Evolutionary conservation across 768 basidiomycete species (phyloP), one percentile per base, ranked within the genome.

Genomic region (Russula dissimulans): DNA sequence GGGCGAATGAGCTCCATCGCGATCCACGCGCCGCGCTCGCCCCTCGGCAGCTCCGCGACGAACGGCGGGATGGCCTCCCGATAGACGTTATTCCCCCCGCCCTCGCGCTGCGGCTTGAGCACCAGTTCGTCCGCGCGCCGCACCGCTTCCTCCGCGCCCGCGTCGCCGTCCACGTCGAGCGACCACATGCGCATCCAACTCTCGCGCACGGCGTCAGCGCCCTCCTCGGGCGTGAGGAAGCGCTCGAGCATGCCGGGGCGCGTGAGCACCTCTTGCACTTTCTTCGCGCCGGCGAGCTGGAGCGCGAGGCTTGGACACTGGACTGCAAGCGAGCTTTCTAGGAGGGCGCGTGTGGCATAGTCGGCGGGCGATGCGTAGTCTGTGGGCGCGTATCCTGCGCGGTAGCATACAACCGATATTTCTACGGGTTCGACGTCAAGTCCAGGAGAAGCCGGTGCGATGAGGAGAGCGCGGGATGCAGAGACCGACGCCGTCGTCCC

Each of bases 101-200:
- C 95, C 75, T 99, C 95, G n/a, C 95, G 81, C 71, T 98, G 95
- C 0, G 95, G 95, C 71, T 99, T 99, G 50, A 99, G 79, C 2
- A 98, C 95, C 31, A 93, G 81, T 6, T 77, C 74, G 6, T 73
- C 69, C 0, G 84, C 78, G 14, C 75, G 64, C 10, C 72, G 70
- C 18, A 78, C 75, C 0, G 90, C 89, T 47, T 78, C 75, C 29
- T 68, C 65, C n/a, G 85, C 76, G 1, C 77, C 81, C 12, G 60
- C 54, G 14, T 72, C 70, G 18, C 64, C 66, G 22, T 75, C 71
- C 14, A 67, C 68, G 50, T 80, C 71, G 63, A 99, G 77, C 0
- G 87, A 85, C 86, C 89, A 98, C 82, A 99, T 87, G 1, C 75
- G 83, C 81, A 94, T 87, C 80, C 92, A 97, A 36, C 83, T 95